Evolutionary conservation across 345 rosid genomes (phyloP), one percentile per base, ranked within the genome.

Genomic region (Brassica napus): DNA sequence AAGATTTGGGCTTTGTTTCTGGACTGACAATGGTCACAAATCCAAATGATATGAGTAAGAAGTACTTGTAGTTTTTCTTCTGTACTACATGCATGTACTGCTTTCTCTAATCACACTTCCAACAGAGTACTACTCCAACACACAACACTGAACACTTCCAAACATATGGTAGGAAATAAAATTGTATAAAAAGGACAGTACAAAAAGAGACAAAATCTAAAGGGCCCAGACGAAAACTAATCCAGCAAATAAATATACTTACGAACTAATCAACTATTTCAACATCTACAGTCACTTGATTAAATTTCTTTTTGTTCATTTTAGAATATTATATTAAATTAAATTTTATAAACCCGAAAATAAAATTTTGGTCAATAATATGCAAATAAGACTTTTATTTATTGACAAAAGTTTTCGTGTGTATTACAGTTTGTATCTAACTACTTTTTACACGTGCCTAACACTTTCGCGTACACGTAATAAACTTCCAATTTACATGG

Each of bases 1-100:
- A 4, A 4, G 5, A 75, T 4, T n/a, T 35, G 55, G 65, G 66
- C 42, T 54, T 66, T 0, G 32, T 4, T 52, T 44, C 14, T 47
- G 14, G 65, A 63, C 5, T 37, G 1, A 32, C 32, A 49, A 26
- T 71, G 59, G 76, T 28, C 31, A 3, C 31, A 28, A 23, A 23
- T 39, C 71, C 71, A 9, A 52, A 2, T 63, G 6, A 70, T 35
- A 6, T 35, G 6, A 16, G 8, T 15, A 6, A 7, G 16, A 24
- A 63, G 76, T 71, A 71, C 70, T 31, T 65, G 3, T 8, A 72
- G 39, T 60, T 59, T 30, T 21, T 75, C 30, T 69, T 76, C 21
- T 69, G 82, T 78, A 78, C 82, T 78, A 49, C 82, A 78, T 47
- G 71, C 24, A n/a, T 78, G 82, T 78, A 78, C 82, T 78, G 39